These are phyloP conservation scores for Lepiota subincarnata DNA, from an alignment of 768 basidiomycete genomes.

Conservation along the genomic window DNA sequence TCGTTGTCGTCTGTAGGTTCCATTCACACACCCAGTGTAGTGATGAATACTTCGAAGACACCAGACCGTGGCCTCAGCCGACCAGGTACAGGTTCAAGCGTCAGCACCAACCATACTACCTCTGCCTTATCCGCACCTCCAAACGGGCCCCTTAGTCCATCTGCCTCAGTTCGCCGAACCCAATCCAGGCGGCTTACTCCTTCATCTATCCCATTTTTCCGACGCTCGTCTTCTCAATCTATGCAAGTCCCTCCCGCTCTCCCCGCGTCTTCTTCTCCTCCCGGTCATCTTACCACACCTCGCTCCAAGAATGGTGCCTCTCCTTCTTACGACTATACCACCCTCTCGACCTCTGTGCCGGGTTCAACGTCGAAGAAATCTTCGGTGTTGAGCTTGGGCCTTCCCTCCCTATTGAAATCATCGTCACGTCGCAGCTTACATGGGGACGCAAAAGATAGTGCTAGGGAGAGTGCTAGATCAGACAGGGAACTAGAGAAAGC, in stretches of 20 bases:
- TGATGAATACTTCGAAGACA: constrained; percentile 48
- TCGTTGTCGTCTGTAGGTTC: constrained; percentile 76
- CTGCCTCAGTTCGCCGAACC: constrained; percentile 62
- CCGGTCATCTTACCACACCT: constrained; percentile 38
- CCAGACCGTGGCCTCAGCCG: constrained; percentile 63
- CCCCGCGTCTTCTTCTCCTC: constrained; percentile 49
- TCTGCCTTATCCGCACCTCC: constrained; percentile 50
- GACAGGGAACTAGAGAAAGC: constrained; percentile 49
- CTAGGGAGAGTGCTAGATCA: constrained; percentile 37
- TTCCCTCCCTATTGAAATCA: constrained; percentile 83
- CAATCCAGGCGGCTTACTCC: constrained; percentile 84
- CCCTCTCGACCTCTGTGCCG: constrained; percentile 51
- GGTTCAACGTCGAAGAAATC: constrained; percentile 71
- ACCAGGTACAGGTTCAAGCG: constrained; percentile 73
- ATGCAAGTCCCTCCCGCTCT: constrained; percentile 61
- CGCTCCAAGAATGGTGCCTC: constrained; percentile 42
- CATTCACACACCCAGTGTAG: constrained; percentile 44
- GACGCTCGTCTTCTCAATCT: constrained; percentile 85
- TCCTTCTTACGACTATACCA: constrained; percentile 49
- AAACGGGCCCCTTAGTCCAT: constrained; percentile 66
- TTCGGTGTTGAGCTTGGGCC: constrained; percentile 74
- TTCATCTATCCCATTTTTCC: constrained; percentile 91
- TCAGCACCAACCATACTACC: constrained; percentile 61
- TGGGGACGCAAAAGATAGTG: constrained; percentile 56
- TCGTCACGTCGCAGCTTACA: constrained; percentile 79